phyloP scores from a whole-genome alignment of 164 flowering plant species.

The Piper betle region DNA sequence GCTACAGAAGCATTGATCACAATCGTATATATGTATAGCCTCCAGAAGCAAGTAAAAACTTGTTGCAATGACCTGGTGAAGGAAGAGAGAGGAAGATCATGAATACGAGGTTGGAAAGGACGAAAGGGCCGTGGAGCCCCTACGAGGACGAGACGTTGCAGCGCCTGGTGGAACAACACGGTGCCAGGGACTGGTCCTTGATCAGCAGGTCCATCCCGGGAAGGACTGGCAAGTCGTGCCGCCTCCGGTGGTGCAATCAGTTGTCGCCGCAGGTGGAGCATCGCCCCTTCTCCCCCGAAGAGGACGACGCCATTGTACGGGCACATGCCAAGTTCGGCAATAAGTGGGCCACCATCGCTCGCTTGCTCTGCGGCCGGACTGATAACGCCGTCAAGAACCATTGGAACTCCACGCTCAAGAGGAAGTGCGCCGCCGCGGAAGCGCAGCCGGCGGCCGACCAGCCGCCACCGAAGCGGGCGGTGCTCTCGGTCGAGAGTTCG shows the following conservation, averaged over 20 bases:
- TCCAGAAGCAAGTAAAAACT: neutral
- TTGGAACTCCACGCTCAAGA: slow-evolving; percentile 86
- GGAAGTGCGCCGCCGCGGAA: slow-evolving; percentile 37
- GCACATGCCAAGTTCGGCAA: slow-evolving; percentile 77
- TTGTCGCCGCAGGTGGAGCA: slow-evolving; percentile 82
- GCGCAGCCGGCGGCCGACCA: neutral
- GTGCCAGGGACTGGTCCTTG: slow-evolving; percentile 83
- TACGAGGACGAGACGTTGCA: slow-evolving; percentile 71
- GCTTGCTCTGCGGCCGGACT: slow-evolving; percentile 74
- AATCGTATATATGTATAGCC: neutral
- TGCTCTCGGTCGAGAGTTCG: slow-evolving; percentile 25
- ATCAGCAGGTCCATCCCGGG: slow-evolving; percentile 82
- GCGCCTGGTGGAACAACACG: slow-evolving; percentile 57
- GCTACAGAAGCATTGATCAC: too few species aligned
- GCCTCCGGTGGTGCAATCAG: slow-evolving; percentile 93
- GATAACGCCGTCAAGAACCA: slow-evolving; percentile 92
- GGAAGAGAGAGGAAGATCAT: too few species aligned
- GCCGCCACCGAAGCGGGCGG: slow-evolving; percentile 29
- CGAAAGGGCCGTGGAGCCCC: slow-evolving; percentile 96
- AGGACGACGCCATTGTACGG: slow-evolving; percentile 56
- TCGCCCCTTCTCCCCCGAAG: slow-evolving; percentile 58
- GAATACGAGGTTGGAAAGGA: slow-evolving; percentile 37
- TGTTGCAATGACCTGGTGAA: too few species aligned
- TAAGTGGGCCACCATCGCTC: slow-evolving; percentile 89
- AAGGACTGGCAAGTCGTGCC: slow-evolving; percentile 83